phyloP scores from a whole-genome alignment of 2,329 filamentous ascomycete species.

The Trichoderma endophyticum region DNA sequence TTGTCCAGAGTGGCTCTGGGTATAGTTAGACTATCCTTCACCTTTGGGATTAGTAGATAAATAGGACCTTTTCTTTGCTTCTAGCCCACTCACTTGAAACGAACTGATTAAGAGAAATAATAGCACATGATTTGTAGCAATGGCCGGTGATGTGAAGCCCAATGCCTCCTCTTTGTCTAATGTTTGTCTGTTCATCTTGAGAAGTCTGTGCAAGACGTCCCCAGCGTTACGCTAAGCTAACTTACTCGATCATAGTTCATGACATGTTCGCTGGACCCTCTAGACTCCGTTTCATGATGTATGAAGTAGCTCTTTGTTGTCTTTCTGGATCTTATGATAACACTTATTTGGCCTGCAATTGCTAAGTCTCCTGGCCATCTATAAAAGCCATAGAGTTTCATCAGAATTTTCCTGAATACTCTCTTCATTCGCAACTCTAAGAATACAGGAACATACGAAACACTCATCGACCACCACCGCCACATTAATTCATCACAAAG shows the following conservation, averaged over 20 bases:
- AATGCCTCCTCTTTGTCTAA: background rate
- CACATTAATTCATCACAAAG: background rate
- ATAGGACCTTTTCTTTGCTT: background rate
- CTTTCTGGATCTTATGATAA: no score
- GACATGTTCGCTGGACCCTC: background rate
- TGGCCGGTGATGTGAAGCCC: background rate
- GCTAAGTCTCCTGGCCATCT: background rate
- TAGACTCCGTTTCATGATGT: background rate
- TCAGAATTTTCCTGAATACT: background rate
- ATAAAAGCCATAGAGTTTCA: background rate
- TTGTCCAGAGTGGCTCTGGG: background rate
- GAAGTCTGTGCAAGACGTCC: background rate
- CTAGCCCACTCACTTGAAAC: background rate
- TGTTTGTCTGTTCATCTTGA: background rate
- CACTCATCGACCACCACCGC: background rate
- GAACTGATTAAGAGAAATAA: background rate
- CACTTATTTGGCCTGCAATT: background rate
- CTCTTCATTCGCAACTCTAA: background rate
- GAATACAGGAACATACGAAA: background rate
- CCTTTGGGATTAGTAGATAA: background rate
- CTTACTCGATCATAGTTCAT: background rate
- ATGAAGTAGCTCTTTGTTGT: background rate
- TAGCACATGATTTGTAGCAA: no score
- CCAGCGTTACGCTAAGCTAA: background rate
- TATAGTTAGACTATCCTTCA: background rate